Evolutionary conservation across 2,329 filamentous ascomycete genomes (phyloP).

Genomic region (Phoma herbarum): DNA sequence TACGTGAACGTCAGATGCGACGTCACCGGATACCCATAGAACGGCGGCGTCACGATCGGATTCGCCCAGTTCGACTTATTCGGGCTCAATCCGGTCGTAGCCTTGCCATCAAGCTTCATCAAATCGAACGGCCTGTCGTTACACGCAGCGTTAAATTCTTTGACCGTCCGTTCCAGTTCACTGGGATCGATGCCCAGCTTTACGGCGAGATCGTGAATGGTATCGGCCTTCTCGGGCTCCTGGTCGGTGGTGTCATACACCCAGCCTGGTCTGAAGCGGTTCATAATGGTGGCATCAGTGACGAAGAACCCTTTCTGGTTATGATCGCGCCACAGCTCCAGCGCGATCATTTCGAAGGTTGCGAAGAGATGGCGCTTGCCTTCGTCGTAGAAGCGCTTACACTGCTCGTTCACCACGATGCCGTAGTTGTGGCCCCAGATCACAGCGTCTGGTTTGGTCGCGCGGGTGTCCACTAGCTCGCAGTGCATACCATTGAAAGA

Average conservation of each 20-base stretch:
- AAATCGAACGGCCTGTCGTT: too few species aligned
- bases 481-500: not conserved
- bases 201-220: not conserved
- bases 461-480: not conserved
- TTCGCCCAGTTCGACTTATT: too few species aligned
- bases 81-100: too few species aligned
- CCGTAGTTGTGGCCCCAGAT: not conserved
- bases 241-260: not conserved
- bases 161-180: not conserved
- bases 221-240: not conserved
- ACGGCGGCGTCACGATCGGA: too few species aligned
- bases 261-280: not conserved
- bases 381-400: not conserved
- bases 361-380: not conserved
- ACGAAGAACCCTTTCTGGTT: not conserved
- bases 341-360: not conserved
- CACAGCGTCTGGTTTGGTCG: too few species aligned
- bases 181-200: not conserved
- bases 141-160: not conserved
- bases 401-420: not conserved
- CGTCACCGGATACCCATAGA: too few species aligned
- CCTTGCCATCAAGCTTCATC: too few species aligned
- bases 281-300: not conserved
- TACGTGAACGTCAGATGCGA: too few species aligned
- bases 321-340: not conserved